Conservation (phyloP, 2,329 filamentous ascomycete species). For the Neofusicoccum parvum region DNA sequence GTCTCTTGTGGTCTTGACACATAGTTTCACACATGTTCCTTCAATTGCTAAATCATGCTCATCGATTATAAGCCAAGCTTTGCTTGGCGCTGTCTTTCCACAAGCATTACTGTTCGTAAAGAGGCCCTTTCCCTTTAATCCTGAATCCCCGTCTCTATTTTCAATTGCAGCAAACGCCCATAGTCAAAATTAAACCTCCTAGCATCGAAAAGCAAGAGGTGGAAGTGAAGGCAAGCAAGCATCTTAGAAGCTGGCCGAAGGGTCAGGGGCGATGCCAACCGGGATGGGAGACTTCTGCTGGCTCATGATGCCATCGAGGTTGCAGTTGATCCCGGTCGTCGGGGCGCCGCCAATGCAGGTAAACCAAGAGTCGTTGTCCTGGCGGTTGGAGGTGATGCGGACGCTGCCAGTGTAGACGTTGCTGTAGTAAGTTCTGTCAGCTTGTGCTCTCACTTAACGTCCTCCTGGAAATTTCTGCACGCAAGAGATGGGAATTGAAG, state of each 20-base stretch:
- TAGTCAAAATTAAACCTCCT: no score
- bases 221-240: no score
- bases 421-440: neutral
- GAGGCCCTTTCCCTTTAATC: no score
- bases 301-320: conserved; percentile 13
- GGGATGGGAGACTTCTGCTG: neutral
- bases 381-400: conserved; percentile 9
- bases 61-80: no score
- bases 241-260: neutral
- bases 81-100: no score
- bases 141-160: neutral
- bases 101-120: no score
- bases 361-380: conserved; percentile 3
- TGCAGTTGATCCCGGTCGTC: conserved; percentile 20
- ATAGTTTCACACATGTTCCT: no score
- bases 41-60: no score
- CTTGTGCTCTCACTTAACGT: no score
- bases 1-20: no score
- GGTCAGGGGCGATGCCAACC: neutral
- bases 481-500: neutral
- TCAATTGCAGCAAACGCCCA: neutral
- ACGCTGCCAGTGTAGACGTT: conserved; percentile 3
- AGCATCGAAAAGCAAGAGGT: neutral
- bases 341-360: conserved; percentile 21
- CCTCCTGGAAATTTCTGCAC: no score